These are phyloP conservation scores for Prunus mume DNA, from an alignment of 306 rosid species.

Conservation along the genomic window DNA sequence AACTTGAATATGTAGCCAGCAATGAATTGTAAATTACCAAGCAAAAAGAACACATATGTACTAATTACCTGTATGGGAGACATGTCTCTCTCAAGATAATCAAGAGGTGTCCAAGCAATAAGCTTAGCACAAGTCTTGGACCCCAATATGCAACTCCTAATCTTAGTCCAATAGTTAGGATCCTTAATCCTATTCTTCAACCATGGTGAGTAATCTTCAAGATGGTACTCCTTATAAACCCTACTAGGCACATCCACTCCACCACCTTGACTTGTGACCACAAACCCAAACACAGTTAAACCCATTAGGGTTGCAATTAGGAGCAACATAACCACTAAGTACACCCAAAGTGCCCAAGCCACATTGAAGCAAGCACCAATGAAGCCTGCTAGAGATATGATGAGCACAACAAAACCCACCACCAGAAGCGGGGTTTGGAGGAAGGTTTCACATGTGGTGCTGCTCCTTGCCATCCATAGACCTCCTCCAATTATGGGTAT, in stretches of 20 bases:
- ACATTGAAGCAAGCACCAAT: slow-evolving; percentile 94
- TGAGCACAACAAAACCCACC: slow-evolving; percentile 70
- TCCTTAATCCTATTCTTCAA: slow-evolving; percentile 59
- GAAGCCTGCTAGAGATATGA: slow-evolving; percentile 85
- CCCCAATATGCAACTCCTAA: slow-evolving; percentile 72
- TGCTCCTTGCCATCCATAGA: slow-evolving; percentile 86
- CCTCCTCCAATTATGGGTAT: slow-evolving; percentile 95
- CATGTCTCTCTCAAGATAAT: slow-evolving; percentile 71
- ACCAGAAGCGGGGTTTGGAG: slow-evolving; percentile 84
- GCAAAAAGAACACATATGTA: background rate
- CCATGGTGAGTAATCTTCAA: slow-evolving; percentile 71
- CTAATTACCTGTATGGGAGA: slow-evolving; percentile 75
- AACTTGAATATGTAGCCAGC: background rate
- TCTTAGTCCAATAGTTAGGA: slow-evolving; percentile 63
- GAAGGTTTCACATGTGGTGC: slow-evolving; percentile 72
- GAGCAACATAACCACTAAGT: slow-evolving; percentile 74
- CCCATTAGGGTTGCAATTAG: slow-evolving; percentile 63
- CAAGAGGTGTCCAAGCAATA: slow-evolving; percentile 64
- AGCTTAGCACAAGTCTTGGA: slow-evolving; percentile 70
- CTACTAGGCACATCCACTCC: slow-evolving; percentile 74
- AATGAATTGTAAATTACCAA: background rate
- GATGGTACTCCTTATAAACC: slow-evolving; percentile 58
- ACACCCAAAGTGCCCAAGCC: slow-evolving; percentile 89
- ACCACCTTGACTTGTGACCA: slow-evolving; percentile 67
- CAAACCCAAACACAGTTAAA: slow-evolving; percentile 76